A percentile compares a stretch with the other conserved stretches of the same genome.
These are phyloP conservation scores for Saccharomycopsis lassenensis DNA, from an alignment of 805 yeast species.

Conservation along the genomic window DNA sequence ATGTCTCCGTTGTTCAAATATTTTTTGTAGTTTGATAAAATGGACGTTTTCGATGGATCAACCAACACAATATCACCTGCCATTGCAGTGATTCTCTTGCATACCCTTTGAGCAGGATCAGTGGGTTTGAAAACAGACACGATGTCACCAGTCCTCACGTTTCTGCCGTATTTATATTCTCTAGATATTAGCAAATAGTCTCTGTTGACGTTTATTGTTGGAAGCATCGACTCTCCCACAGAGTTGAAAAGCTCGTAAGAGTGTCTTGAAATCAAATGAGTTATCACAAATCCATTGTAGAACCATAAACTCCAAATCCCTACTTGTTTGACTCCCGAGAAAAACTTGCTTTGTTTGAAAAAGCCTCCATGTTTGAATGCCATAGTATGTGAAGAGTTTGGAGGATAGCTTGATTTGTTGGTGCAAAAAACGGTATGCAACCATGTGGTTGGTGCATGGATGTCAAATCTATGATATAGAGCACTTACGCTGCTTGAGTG, in stretches of 20 bases:
- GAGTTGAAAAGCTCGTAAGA: conserved; percentile 72
- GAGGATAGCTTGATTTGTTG: too few species aligned
- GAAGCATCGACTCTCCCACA: conserved; percentile 91
- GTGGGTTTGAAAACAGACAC: conserved; percentile 86
- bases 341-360: too few species aligned
- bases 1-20: conserved; percentile 6
- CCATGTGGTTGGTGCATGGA: too few species aligned
- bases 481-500: too few species aligned
- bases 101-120: conserved; percentile 73
- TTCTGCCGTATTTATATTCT: conserved; percentile 48
- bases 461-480: too few species aligned
- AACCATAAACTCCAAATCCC: too few species aligned
- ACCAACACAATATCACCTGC: conserved; percentile 79
- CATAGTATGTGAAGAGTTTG: too few species aligned
- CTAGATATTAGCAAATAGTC: conserved; percentile 78
- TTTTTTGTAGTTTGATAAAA: conserved; percentile 25
- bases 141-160: conserved; percentile 72
- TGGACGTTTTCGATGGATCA: conserved; percentile 62
- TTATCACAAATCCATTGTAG: conserved; percentile 26
- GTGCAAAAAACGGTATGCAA: too few species aligned
- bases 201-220: conserved; percentile 62
- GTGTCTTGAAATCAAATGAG: conserved; percentile 57
- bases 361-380: too few species aligned
- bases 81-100: conserved; percentile 92
- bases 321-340: too few species aligned